Evolutionary conservation across 768 basidiomycete genomes (phyloP), one percentile per base, ranked within the genome.

Genomic region (Suillus hirtellus): DNA sequence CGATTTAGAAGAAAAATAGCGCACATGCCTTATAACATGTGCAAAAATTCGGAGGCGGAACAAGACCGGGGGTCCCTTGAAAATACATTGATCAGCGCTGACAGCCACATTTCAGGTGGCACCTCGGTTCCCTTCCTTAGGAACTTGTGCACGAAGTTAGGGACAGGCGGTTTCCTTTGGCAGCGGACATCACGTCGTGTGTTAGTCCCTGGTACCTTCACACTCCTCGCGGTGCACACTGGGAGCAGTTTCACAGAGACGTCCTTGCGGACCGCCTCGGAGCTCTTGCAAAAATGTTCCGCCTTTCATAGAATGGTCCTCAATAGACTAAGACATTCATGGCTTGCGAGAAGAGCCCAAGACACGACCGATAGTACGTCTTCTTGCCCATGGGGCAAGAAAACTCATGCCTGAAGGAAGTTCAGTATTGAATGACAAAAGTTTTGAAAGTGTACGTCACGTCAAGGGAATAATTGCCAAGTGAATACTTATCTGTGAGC

Each of bases 131-230:
- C 55, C 24, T 40, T 56, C 15, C 38, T 56, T 40, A 40, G 55
- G 37, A 37, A 56, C 24, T 56, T 40, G 55, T 40, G 17, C 15
- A 56, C 24, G 24, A 38, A 56, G 55, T 56, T 40, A 17, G 21
- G 55, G 38, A 4, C 9, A 21, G 38, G 38, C 21, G 17, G 4
- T 40, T 58, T 40, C 24, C 38, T 42, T 40, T 40, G 56, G 56
- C 38, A 31, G 40, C 56, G 40, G 56, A 11, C 10, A 42, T 42
- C 38, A 24, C n/a, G 27, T 42, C 19, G 12, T 58, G 17, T 11
- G 15, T 17, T 42, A 38, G 55, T 38, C 56, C 56, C 56, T 58
- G 56, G 56, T 58, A 42, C 56, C 56, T 58, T 42, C 40, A 24
- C 17, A 58, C 24, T 27, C 40, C 24, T 38, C 56, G 17, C 1